Base-by-base conservation (phyloP, 805 yeast genomes). In the Pichia nanzhaoensis region DNA sequence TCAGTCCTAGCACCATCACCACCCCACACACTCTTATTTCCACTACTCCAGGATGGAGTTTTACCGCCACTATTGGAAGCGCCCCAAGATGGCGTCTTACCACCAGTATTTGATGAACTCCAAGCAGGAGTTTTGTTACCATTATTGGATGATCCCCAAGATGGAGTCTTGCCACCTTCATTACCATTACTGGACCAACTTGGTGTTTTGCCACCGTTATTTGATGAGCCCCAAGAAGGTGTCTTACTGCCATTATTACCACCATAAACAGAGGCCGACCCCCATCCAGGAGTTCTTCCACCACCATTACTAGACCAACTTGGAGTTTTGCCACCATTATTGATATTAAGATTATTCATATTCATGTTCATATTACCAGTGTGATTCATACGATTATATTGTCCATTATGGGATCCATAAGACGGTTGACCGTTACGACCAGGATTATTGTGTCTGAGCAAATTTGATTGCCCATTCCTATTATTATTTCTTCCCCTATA, bases 241-340 rank as follows among this genome's bases (percentile, higher is more conserved):
- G 59, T 56, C 46, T 44, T 51, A 37, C 55, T 53, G 21, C 54
- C 51, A 19, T 30, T 20, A 31, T 19, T 37, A 24, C 40, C 40
- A 9, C 33, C 33, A 30, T 30, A 30, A 30, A 13, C 33, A 5
- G 33, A 30, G 6, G 33, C 33, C 12, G 33, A 30, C 24, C 59
- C 57, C 83, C 85, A 77, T 1, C 80, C 70, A 2, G 84, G 79
- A 10, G 78, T 71, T 50, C 59, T 67, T 2, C 74, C 74, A n/a
- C 73, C 74, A 9, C 66, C 46, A 4, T 53, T 49, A 19, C 49
- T 41, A 3, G 48, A 42, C 64, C 66, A 57, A 10, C 59, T 47
- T n/a, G 65, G 68, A 2, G 63, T 57, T 45, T 47, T 53, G 20
- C 55, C 55, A 22, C 56, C 55, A 10, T 40, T 19, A 17, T n/a